These are phyloP conservation scores for Pestalotiopsis sp. DNA, from an alignment of 2,329 filamentous ascomycete species.

Conservation along the genomic window DNA sequence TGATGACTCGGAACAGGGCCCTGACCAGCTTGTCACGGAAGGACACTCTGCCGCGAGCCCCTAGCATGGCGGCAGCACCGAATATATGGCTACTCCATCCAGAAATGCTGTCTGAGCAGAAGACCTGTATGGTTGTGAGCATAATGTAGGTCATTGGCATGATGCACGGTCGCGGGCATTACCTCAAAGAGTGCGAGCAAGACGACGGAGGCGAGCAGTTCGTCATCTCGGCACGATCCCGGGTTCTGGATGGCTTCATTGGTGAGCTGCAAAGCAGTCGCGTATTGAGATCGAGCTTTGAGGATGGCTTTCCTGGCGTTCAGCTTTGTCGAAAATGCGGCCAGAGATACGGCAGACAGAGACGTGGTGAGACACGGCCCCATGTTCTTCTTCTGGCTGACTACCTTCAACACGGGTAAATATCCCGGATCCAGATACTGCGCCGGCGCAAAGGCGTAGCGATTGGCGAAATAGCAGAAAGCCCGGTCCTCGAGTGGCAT, in stretches of 20 bases:
- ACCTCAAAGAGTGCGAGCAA: constrained; percentile 11
- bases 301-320: constrained; percentile 6
- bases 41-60: constrained; percentile 5
- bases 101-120: background rate
- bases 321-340: constrained; percentile 6
- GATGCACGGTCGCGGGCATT: background rate
- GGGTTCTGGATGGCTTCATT: constrained; percentile 9
- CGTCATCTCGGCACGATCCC: constrained; percentile 7
- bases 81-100: constrained; percentile 8
- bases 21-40: constrained; percentile 4
- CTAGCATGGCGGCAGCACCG: constrained; percentile 9
- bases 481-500: constrained; percentile 8
- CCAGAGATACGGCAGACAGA: constrained; percentile 6
- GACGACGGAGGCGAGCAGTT: constrained; percentile 8
- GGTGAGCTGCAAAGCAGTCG: constrained; percentile 9
- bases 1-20: constrained; percentile 7
- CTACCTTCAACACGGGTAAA: constrained; percentile 5
- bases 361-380: constrained; percentile 6
- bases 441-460: constrained; percentile 7
- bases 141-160: background rate
- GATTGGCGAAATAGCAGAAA: constrained; percentile 7
- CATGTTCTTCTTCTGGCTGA: constrained; percentile 3
- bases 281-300: background rate
- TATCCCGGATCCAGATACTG: constrained; percentile 10
- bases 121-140: background rate